Conservation (phyloP, 768 basidiomycete species). For the Rhodotorula graminis region DNA sequence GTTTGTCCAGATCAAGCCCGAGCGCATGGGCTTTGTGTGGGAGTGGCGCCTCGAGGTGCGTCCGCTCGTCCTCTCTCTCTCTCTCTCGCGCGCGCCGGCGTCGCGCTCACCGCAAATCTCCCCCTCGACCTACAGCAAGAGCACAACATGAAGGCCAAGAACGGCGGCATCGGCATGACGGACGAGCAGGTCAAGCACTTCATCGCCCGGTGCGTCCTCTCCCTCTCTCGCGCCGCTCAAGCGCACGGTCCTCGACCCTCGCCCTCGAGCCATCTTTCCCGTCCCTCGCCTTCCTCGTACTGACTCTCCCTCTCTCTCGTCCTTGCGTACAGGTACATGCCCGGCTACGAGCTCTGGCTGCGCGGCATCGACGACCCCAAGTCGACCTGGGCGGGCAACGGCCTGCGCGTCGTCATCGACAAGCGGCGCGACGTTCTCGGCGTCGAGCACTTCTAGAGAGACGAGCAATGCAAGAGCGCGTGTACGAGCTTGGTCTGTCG, state of each 20-base stretch:
- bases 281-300: background rate
- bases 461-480: too few species aligned
- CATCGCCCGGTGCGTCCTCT: slow-evolving; percentile 37
- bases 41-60: slow-evolving; percentile 63
- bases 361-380: slow-evolving; percentile 52
- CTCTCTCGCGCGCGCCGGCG: background rate
- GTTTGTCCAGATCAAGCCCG: slow-evolving; percentile 65
- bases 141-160: slow-evolving; percentile 73
- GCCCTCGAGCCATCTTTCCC: background rate
- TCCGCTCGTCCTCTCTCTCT: background rate
- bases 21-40: slow-evolving; percentile 58
- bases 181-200: slow-evolving; percentile 67
- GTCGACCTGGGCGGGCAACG: slow-evolving; percentile 53
- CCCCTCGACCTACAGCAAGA: slow-evolving; percentile 70
- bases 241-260: background rate
- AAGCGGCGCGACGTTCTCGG: slow-evolving; percentile 54
- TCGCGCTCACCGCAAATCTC: too few species aligned
- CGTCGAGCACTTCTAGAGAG: slow-evolving; percentile 50
- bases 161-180: slow-evolving; percentile 83
- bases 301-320: background rate
- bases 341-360: slow-evolving; percentile 82
- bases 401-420: slow-evolving; percentile 58
- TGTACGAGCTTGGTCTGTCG: too few species aligned
- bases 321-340: slow-evolving; percentile 66
- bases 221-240: background rate